Base-by-base conservation (phyloP, 2,329 filamentous ascomycete species). In the Beauveria bassiana region DNA sequence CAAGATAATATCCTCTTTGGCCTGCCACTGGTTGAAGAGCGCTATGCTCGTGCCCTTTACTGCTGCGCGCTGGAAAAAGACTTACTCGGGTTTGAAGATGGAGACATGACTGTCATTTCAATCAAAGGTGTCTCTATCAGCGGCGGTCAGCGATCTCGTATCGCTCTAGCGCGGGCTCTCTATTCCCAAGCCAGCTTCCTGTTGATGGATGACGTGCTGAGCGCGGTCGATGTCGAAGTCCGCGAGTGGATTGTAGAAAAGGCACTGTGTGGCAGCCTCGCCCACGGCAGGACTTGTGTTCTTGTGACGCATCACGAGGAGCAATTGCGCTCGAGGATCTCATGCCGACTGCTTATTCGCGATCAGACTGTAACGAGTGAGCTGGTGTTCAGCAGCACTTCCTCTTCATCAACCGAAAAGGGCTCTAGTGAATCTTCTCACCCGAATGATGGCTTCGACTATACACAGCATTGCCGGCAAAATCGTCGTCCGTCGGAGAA, bases 201-300 rank as follows among this genome's bases (percentile, higher is more conserved):
- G 16, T 5, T 93, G 8, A 76, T 92, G 60, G 89, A 93, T 70
- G 89, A 93, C 67, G 87, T 91, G 24, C 89, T 92, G 71, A 87
- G 85, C 67, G 84, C 88, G 1, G 81, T 92, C 12, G 89, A 92
- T 70, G 85, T 86, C 24, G 4, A 90, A 68, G 88, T 90, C 12
- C 88, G 88, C 16, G 81, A 86, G 38, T 86, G 88, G 69, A 83
- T 91, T 45, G 89, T 88, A 65, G 86, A 90, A 65, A 79, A 88
- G 57, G 88, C 22, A 20, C 52, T 28, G 10, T 54, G 12, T 40
- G n/a, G 28, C 20, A 16, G 38, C 4, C 52, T 58, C n/a, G 12
- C 53, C 3, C 22, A 24, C 12, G 53, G 53, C 14, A 56, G 53
- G 22, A 56, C 53, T 20, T 20, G 40, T n/a, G 20, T 56, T 45